These are phyloP conservation scores for Hemerocallis citrina DNA, from an alignment of 106 monocot species.

Conservation along the genomic window DNA sequence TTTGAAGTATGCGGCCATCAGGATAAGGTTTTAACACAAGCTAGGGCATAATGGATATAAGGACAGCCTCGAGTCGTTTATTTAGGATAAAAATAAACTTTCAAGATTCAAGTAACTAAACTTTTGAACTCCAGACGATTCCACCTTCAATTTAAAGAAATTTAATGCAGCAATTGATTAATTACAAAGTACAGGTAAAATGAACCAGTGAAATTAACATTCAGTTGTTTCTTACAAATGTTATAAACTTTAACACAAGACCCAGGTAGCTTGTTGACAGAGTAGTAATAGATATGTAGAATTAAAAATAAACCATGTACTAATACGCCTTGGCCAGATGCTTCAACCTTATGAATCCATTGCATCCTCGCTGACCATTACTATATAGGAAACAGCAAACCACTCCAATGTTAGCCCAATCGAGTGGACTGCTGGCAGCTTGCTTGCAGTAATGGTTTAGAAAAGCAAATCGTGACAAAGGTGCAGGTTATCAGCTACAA, in stretches of 20 bases:
- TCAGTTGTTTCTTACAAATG: not conserved
- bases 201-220: not conserved
- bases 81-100: not conserved
- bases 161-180: not conserved
- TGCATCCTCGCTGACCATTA: not conserved
- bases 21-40: not conserved
- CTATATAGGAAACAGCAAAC: not conserved
- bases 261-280: no score
- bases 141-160: not conserved
- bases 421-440: not conserved
- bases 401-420: not conserved
- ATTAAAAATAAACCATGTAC: no score
- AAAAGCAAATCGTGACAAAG: no score
- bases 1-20: not conserved
- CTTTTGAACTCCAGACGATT: not conserved
- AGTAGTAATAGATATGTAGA: no score
- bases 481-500: no score
- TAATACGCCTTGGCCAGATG: no score
- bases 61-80: not conserved
- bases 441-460: no score
- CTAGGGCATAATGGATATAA: not conserved
- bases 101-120: not conserved
- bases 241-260: not conserved
- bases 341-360: no score
- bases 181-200: not conserved